A percentile compares a stretch with the other conserved stretches of the same genome.
These are phyloP conservation scores for Starmerella riodocensis DNA, from an alignment of 805 yeast species.

Conservation along the genomic window DNA sequence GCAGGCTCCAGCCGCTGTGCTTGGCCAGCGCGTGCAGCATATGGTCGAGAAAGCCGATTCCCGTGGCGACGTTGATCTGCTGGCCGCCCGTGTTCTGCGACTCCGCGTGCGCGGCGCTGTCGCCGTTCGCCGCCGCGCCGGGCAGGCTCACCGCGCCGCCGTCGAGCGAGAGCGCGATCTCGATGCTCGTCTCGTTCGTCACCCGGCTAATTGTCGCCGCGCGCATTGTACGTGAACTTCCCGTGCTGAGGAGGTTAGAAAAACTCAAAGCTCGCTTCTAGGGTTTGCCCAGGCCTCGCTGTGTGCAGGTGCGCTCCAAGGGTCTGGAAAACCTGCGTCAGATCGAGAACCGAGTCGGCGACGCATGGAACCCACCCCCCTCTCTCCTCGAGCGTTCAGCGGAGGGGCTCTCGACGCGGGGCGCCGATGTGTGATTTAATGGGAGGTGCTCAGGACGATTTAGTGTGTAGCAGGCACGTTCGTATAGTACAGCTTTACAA, in stretches of 20 bases:
- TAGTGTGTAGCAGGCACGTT: no score
- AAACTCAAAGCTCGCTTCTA: not conserved
- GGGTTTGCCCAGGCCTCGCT: no score
- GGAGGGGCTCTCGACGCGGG: no score
- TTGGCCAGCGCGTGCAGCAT: slow-evolving; percentile 96
- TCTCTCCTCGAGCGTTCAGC: no score
- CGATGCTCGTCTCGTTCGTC: slow-evolving; percentile 90
- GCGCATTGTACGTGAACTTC: slow-evolving; percentile 13
- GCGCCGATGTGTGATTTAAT: no score
- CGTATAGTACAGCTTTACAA: no score
- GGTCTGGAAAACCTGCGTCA: no score
- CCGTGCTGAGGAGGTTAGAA: not conserved
- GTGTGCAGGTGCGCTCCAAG: no score
- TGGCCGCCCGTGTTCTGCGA: slow-evolving; percentile 59
- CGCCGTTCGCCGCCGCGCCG: slow-evolving; percentile 30
- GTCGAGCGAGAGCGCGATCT: slow-evolving; percentile 66
- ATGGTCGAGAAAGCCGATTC: slow-evolving; percentile 91
- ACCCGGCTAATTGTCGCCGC: slow-evolving; percentile 45
- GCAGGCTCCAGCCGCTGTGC: slow-evolving; percentile 90
- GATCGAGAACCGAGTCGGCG: no score
- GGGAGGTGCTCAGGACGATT: no score
- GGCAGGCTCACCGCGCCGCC: slow-evolving; percentile 68
- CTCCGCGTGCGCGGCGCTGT: slow-evolving; percentile 31
- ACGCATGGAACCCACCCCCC: no score
- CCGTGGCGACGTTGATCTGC: slow-evolving; percentile 69